Evolutionary conservation across 345 rosid species (phyloP).

Genomic region (Salix suchowensis): DNA sequence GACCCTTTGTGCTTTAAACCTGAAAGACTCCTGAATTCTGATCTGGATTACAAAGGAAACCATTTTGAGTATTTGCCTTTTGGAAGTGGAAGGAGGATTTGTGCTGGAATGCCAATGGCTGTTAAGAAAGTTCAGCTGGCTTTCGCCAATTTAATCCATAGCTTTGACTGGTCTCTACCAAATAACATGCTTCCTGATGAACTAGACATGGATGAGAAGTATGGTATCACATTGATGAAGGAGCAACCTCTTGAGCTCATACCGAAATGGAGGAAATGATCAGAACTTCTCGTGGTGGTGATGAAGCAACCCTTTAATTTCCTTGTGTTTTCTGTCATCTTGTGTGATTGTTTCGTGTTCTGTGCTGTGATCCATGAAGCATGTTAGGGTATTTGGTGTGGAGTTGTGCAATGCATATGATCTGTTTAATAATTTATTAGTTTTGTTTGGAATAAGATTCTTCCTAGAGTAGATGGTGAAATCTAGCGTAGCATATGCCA

Average conservation of each 20-base stretch:
- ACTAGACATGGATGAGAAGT: slow-evolving; percentile 14
- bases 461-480: background rate
- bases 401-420: too few relatives aligned
- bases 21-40: slow-evolving; percentile 18
- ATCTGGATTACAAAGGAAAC: slow-evolving; percentile 22
- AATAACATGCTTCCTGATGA: background rate
- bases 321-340: too few relatives aligned
- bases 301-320: too few relatives aligned
- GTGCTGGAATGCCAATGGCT: slow-evolving; percentile 20
- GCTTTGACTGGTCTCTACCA: slow-evolving; percentile 15
- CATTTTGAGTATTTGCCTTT: slow-evolving; percentile 33
- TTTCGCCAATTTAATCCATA: background rate
- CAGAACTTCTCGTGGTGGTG: too few relatives aligned
- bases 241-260: slow-evolving; percentile 11
- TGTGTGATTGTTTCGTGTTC: too few relatives aligned
- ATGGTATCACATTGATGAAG: slow-evolving; percentile 2
- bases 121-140: slow-evolving; percentile 1
- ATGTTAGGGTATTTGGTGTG: too few relatives aligned
- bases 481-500: background rate
- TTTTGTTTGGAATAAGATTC: too few relatives aligned
- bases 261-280: background rate
- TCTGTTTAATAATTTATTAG: too few relatives aligned
- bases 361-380: too few relatives aligned
- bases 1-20: slow-evolving; percentile 19
- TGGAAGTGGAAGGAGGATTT: slow-evolving; percentile 37